A percentile compares a stretch with the other conserved stretches of the same genome.
phyloP scores from a whole-genome alignment of 768 basidiomycete species.

The Lactifluus hygrophoroides region DNA sequence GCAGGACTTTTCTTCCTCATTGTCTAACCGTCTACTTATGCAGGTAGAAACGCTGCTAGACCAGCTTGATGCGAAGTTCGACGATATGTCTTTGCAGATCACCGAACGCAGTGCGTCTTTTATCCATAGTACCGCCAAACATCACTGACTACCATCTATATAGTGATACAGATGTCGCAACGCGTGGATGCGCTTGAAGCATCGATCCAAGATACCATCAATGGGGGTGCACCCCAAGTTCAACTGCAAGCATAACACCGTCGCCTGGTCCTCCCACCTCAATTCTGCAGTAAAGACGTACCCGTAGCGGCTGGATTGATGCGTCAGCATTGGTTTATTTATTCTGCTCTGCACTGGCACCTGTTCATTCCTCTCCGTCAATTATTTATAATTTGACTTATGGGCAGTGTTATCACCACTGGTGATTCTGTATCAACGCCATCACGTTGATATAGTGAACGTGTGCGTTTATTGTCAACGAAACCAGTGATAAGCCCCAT shows the following conservation, averaged over 20 bases:
- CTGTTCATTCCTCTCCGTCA: neutral
- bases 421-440: neutral
- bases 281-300: conserved; percentile 3
- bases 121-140: neutral
- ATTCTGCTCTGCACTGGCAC: neutral
- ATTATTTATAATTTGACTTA: neutral
- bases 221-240: conserved; percentile 42
- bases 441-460: neutral
- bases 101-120: conserved; percentile 62
- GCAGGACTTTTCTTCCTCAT: neutral
- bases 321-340: neutral
- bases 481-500: neutral
- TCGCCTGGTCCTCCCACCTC: conserved; percentile 35
- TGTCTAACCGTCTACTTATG: neutral
- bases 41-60: conserved; percentile 86
- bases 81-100: conserved; percentile 88
- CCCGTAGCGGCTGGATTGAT: conserved; percentile 3
- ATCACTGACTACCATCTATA: neutral
- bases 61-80: conserved; percentile 84
- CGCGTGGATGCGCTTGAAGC: conserved; percentile 85
- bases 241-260: conserved; percentile 43
- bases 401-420: neutral
- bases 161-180: conserved; percentile 90
- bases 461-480: neutral
- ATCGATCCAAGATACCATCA: conserved; percentile 89